These are phyloP conservation scores for Blastobotrys peoriensis DNA, from an alignment of 805 yeast genomes.

Conservation along the genomic window DNA sequence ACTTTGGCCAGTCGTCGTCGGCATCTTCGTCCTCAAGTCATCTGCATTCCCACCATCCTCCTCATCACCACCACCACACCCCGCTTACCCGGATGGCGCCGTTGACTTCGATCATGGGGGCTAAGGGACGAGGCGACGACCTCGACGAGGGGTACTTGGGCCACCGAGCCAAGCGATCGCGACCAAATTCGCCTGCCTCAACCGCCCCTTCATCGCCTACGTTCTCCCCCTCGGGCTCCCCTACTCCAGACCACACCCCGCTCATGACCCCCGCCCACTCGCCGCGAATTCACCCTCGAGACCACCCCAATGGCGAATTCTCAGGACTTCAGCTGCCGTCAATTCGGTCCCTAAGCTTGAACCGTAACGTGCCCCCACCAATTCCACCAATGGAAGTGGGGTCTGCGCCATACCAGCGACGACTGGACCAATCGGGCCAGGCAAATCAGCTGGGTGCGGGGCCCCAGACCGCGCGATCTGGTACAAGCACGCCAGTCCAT, in stretches of 20 bases:
- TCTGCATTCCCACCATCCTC: constrained; percentile 11
- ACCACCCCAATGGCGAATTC: constrained; percentile 22
- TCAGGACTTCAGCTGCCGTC: constrained; percentile 33
- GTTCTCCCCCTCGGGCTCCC: constrained; percentile 32
- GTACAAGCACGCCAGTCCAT: constrained; percentile 3
- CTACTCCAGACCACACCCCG: constrained; percentile 39
- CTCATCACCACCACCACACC: constrained; percentile 24
- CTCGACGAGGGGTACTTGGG: constrained; percentile 20
- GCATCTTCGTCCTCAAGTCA: constrained; percentile 5
- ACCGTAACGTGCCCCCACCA: constrained; percentile 20
- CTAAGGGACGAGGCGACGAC: constrained; percentile 16
- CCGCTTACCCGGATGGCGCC: constrained; percentile 28
- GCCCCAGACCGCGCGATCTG: constrained; percentile 1
- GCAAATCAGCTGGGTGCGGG: constrained; percentile 1
- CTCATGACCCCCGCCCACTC: constrained; percentile 41
- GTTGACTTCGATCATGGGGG: constrained; percentile 21
- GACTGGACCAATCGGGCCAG: background rate
- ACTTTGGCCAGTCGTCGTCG: constrained; percentile 16
- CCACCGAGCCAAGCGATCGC: constrained; percentile 32
- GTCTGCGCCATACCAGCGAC: constrained; percentile 1
- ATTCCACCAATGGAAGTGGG: constrained; percentile 24
- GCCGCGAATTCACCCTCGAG: constrained; percentile 37
- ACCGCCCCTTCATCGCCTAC: constrained; percentile 41
- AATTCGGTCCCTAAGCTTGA: constrained; percentile 29
- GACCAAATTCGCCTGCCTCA: constrained; percentile 37